Percentiles rank a stretch among this genome's conserved stretches.
Conservation (phyloP, 306 rosid genomes). For the Comarum palustre region DNA sequence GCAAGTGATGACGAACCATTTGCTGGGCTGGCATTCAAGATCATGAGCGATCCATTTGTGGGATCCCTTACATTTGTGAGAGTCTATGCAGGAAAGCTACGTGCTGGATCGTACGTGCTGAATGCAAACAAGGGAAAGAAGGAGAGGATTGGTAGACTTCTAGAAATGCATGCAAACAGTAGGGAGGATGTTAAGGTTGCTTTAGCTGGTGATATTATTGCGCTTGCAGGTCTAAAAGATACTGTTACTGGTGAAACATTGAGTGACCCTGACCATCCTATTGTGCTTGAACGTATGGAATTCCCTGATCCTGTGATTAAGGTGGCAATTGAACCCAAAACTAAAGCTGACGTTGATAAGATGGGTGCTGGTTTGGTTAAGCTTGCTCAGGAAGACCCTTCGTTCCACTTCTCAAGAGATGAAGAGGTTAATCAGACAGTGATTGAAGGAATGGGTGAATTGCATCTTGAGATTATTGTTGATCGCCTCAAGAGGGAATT, state of each 20-base stretch:
- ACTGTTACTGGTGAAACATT: slow-evolving; percentile 91
- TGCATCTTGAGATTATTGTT: slow-evolving; percentile 96
- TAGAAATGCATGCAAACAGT: slow-evolving; percentile 98
- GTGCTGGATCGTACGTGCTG: slow-evolving; percentile 77
- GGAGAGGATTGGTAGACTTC: slow-evolving; percentile 91
- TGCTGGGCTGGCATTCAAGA: slow-evolving; percentile 94
- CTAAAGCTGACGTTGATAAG: slow-evolving; percentile 93
- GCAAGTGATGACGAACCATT: slow-evolving; percentile 83
- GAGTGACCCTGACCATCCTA: slow-evolving; percentile 67
- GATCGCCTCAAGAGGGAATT: slow-evolving; percentile 94
- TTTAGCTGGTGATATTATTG: slow-evolving; percentile 80
- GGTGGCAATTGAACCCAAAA: slow-evolving; percentile 98
- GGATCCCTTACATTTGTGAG: slow-evolving; percentile 94
- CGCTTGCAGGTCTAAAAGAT: slow-evolving; percentile 93
- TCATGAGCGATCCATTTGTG: slow-evolving; percentile 94
- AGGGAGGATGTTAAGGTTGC: slow-evolving; percentile 93
- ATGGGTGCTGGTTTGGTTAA: slow-evolving; percentile 87
- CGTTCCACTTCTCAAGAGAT: slow-evolving; percentile 94
- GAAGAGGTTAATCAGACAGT: slow-evolving; percentile 95
- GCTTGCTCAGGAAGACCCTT: slow-evolving; percentile 98
- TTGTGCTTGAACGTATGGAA: slow-evolving; percentile 94
- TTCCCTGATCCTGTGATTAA: slow-evolving; percentile 98
- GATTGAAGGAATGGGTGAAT: slow-evolving; percentile 99
- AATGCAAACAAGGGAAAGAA: slow-evolving; percentile 90
- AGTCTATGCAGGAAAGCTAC: slow-evolving; percentile 77